These are phyloP conservation scores for Thelephora aurantiotincta DNA, from an alignment of 768 basidiomycete genomes.

Conservation along the genomic window DNA sequence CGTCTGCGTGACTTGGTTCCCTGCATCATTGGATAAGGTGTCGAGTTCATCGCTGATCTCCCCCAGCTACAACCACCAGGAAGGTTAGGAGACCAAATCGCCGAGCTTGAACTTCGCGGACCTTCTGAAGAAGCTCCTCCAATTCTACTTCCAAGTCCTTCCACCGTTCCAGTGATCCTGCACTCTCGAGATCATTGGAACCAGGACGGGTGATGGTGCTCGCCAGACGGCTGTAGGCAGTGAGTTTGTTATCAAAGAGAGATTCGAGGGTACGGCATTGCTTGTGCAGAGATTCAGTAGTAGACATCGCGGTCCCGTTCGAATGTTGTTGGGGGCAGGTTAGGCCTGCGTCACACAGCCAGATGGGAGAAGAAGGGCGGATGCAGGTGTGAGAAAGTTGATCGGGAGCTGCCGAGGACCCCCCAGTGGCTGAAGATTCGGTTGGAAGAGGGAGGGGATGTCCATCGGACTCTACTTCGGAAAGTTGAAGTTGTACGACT, in stretches of 20 bases:
- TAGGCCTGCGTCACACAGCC: too few relatives aligned
- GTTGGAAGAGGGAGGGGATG: too few relatives aligned
- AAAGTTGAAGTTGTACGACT: background rate
- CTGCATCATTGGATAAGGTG: slow-evolving; percentile 49
- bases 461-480: background rate
- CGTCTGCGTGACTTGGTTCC: slow-evolving; percentile 60
- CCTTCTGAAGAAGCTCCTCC: slow-evolving; percentile 79
- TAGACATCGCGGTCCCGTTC: slow-evolving; percentile 33
- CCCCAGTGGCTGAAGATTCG: too few relatives aligned
- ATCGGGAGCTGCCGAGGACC: too few relatives aligned
- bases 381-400: too few relatives aligned
- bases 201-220: slow-evolving; percentile 40
- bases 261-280: slow-evolving; percentile 92
- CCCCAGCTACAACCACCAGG: slow-evolving; percentile 40
- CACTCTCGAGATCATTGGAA: slow-evolving; percentile 52
- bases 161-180: slow-evolving; percentile 60
- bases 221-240: slow-evolving; percentile 79
- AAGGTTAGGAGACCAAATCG: slow-evolving; percentile 3
- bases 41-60: slow-evolving; percentile 78
- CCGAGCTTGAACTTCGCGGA: slow-evolving; percentile 13
- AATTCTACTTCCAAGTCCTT: slow-evolving; percentile 76
- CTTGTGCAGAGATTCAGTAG: slow-evolving; percentile 79
- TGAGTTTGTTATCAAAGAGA: slow-evolving; percentile 81
- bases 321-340: too few relatives aligned
- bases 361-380: too few relatives aligned